Conservation (phyloP, 1,139 yeast genomes). For the Debaryomyces sp. region DNA sequence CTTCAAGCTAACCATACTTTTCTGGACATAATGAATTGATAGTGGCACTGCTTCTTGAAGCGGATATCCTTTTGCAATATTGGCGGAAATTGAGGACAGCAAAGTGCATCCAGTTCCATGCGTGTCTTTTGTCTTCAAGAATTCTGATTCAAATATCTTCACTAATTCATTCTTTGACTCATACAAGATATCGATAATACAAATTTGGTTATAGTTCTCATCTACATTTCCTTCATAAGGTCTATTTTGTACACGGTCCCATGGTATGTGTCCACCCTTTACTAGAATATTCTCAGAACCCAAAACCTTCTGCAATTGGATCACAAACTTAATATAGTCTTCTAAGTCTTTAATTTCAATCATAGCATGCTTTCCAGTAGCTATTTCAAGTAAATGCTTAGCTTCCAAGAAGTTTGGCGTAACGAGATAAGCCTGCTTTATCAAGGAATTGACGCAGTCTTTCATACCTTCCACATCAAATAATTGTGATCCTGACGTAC, state of each 20-base stretch:
- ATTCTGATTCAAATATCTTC: slow-evolving; percentile 52
- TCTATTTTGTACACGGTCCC: slow-evolving; percentile 28
- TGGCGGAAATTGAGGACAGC: slow-evolving; percentile 79
- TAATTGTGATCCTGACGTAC: slow-evolving; percentile 72
- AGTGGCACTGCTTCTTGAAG: slow-evolving; percentile 54
- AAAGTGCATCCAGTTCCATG: slow-evolving; percentile 95
- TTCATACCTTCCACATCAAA: slow-evolving; percentile 52
- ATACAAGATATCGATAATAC: slow-evolving; percentile 64
- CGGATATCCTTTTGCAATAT: slow-evolving; percentile 57
- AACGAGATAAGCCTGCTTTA: slow-evolving; percentile 59
- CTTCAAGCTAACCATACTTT: slow-evolving; percentile 50
- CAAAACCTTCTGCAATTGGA: slow-evolving; percentile 39
- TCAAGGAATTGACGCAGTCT: slow-evolving; percentile 44
- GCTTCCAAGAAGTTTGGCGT: slow-evolving; percentile 85
- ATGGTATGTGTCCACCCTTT: slow-evolving; percentile 83
- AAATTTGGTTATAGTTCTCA: slow-evolving; percentile 21
- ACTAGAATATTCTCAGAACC: slow-evolving; percentile 61
- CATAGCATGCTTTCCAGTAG: slow-evolving; percentile 21
- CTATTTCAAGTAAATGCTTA: slow-evolving; percentile 30
- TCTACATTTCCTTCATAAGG: slow-evolving; percentile 19
- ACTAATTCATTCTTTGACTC: slow-evolving; percentile 40
- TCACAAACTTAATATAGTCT: slow-evolving; percentile 37
- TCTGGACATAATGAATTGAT: slow-evolving; percentile 67
- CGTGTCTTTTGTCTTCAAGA: slow-evolving; percentile 54
- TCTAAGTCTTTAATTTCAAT: slow-evolving; percentile 14